Base-by-base conservation (phyloP, 2,329 filamentous ascomycete species). In the Basipetospora sp. region DNA sequence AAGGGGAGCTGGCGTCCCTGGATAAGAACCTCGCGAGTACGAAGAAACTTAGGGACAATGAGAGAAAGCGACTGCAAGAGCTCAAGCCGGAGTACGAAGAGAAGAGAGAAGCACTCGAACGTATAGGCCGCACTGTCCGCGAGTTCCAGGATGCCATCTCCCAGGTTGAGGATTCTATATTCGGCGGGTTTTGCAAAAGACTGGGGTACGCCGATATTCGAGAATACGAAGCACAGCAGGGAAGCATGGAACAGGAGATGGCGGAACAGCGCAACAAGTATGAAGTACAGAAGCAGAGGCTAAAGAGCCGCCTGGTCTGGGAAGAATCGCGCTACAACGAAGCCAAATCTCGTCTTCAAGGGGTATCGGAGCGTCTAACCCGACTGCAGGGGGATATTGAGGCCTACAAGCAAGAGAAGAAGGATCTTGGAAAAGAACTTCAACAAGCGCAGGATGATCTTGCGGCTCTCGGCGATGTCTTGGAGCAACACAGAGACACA, bases 181-280 rank as follows among this genome's bases (percentile, higher is more conserved):
- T 94, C 56, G 68, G 69, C 16, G 67, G 68, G 29, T 98, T 98
- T 61, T 98, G 90, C 61, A 72, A 76, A 48, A 75, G 82, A 39
- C 74, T 94, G 15, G 85, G 87, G 1, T 96, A 94, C 54, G 69
- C 74, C 41, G 80, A 92, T 50, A 92, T 98, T 45, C 82, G 88
- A 41, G 82, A 85, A 41, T 98, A 96, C 50, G 86, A 96, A 54
- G 80, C 80, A 18, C 87, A 92, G 47, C 90, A 96, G 58, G 88
- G 90, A 34, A 86, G 81, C 30, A 64, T 93, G 34, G 87, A 96
- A 56, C 84, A 94, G 54, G 85, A 96, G 54, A 82, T 83, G 31
- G 78, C 79, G 1, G 78, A 90, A 57, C 87, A 87, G 63, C 84
- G 84, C 44, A 77, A 82, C 38, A 78, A 87, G 46, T 96, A 94